phyloP scores from a whole-genome alignment of 2,329 filamentous ascomycete genomes.

The Calycina herbarum region DNA sequence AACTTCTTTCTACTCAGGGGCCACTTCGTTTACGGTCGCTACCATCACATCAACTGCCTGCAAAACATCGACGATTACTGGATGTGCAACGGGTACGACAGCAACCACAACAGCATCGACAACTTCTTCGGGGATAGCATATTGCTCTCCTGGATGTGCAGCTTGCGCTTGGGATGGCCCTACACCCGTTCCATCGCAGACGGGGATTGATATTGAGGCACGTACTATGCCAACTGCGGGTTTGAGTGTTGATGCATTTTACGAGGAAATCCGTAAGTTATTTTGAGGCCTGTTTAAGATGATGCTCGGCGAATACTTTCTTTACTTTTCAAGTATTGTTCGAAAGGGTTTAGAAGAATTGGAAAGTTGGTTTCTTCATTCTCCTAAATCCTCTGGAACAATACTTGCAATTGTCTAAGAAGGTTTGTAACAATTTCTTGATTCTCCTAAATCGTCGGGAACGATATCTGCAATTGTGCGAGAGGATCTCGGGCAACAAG shows the following conservation, averaged over 20 bases:
- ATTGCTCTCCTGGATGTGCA: slow-evolving; percentile 3
- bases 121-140: background rate
- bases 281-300: background rate
- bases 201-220: background rate
- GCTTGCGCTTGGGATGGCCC: background rate
- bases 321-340: too few relatives aligned
- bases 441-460: too few relatives aligned
- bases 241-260: background rate
- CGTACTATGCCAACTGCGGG: background rate
- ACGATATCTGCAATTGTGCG: too few relatives aligned
- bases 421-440: too few relatives aligned
- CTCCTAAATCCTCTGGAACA: too few relatives aligned
- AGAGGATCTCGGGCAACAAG: too few relatives aligned
- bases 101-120: slow-evolving; percentile 12
- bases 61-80: slow-evolving; percentile 12
- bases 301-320: too few relatives aligned
- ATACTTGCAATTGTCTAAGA: too few relatives aligned
- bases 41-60: slow-evolving; percentile 13
- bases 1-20: slow-evolving; percentile 14
- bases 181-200: background rate
- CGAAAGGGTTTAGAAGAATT: too few relatives aligned
- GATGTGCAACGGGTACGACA: slow-evolving; percentile 10
- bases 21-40: slow-evolving; percentile 10
- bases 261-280: slow-evolving; percentile 4
- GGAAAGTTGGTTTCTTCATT: too few relatives aligned